Evolutionary conservation across 306 rosid species (phyloP).

Genomic region (Sesbania bispinosa): DNA sequence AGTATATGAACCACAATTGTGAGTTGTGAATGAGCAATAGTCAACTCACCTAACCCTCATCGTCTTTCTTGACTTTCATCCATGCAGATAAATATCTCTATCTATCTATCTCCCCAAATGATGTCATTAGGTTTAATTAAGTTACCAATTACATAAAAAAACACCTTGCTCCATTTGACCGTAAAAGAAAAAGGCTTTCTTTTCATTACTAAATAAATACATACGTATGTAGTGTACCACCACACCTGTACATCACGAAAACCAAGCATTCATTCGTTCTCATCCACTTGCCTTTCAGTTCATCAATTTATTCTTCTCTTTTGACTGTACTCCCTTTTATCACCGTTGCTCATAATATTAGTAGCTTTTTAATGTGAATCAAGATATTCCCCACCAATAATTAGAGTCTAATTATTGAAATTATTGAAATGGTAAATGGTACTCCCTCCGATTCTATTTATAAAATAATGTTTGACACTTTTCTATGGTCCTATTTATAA

Average conservation of each 20-base stretch:
- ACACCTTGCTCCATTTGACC: background rate
- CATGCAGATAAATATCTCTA: background rate
- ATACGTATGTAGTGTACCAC: background rate
- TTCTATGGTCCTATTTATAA: no score
- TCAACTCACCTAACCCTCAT: slow-evolving; percentile 24
- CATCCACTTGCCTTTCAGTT: background rate
- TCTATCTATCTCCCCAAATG: background rate
- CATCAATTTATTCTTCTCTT: background rate
- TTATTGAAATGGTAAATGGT: no score
- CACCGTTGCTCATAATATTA: background rate
- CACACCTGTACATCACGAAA: slow-evolving; percentile 1
- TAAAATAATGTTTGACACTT: no score
- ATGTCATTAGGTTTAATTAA: background rate
- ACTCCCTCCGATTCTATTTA: no score
- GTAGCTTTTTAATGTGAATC: no score
- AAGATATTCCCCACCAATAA: no score
- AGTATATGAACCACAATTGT: background rate
- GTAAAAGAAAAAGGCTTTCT: background rate
- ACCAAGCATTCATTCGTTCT: background rate
- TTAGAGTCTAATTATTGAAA: no score
- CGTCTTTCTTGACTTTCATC: slow-evolving; percentile 28
- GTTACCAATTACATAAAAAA: background rate
- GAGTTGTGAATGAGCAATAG: background rate
- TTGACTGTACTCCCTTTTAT: background rate
- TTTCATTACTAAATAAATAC: background rate